Percentiles rank a stretch among this genome's conserved stretches.
Conservation (phyloP, 2,329 filamentous ascomycete species). For the Apiospora malaysiana region DNA sequence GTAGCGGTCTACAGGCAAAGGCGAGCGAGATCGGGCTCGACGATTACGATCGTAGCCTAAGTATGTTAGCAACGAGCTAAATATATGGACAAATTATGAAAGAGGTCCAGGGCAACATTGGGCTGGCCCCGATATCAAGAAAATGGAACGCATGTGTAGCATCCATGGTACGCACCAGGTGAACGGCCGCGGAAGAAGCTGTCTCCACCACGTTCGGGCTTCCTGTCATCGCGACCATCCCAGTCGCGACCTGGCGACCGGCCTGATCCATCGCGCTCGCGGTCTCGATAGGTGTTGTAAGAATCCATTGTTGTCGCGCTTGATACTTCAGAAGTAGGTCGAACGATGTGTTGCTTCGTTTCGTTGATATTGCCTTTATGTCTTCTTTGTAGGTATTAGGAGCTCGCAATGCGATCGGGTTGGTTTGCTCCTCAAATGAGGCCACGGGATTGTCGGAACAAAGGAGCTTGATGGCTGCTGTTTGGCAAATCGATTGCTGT, state of each 20-base stretch:
- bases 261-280: conserved; percentile 55
- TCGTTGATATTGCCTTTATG: neutral
- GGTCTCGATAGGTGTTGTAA: conserved; percentile 59
- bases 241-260: conserved; percentile 63
- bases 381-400: neutral
- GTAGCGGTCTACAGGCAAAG: conserved; percentile 74
- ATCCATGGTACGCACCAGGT: conserved; percentile 65
- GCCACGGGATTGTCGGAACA: conserved; percentile 24
- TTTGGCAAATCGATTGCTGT: conserved; percentile 59
- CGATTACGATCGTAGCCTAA: conserved; percentile 62
- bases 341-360: conserved; percentile 5
- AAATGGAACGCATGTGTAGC: neutral
- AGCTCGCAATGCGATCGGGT: neutral
- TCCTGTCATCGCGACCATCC: conserved; percentile 59
- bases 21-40: conserved; percentile 74
- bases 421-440: conserved; percentile 34
- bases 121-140: neutral
- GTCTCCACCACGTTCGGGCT: conserved; percentile 61
- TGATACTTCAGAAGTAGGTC: neutral
- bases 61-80: conserved; percentile 31
- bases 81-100: neutral
- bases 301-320: conserved; percentile 54
- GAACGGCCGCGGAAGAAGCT: conserved; percentile 71
- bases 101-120: neutral
- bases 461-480: conserved; percentile 47